These are phyloP conservation scores for Monosporascus sp. DNA, from an alignment of 2,329 filamentous ascomycete genomes.

Conservation along the genomic window DNA sequence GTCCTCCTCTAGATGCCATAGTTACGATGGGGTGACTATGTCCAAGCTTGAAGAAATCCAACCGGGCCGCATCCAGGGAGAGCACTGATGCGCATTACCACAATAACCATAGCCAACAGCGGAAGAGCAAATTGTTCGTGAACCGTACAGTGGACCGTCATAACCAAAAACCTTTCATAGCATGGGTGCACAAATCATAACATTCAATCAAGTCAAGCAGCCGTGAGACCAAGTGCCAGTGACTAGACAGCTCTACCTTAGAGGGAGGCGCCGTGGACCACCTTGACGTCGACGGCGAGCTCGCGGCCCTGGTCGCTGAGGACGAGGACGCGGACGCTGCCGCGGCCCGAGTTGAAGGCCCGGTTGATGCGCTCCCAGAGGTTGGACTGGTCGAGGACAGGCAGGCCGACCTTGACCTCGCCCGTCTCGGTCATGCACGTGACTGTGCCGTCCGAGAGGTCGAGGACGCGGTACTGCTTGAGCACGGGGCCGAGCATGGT, in stretches of 20 bases:
- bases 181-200: no score
- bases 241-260: no score
- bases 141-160: slow-evolving; percentile 6
- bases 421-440: slow-evolving; percentile 99
- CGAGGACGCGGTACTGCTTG: slow-evolving; percentile 99
- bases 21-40: not conserved
- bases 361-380: slow-evolving; percentile 76
- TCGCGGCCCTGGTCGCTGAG: slow-evolving; percentile 90
- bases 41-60: not conserved
- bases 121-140: not conserved
- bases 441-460: slow-evolving; percentile 79
- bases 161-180: not conserved
- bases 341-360: slow-evolving; percentile 86
- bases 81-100: not conserved
- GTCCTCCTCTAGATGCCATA: not conserved
- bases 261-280: slow-evolving; percentile 75
- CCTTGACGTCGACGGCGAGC: slow-evolving; percentile 98
- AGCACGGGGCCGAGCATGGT: slow-evolving; percentile 99
- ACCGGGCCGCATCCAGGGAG: no score
- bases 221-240: no score
- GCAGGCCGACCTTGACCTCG: slow-evolving; percentile 93
- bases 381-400: slow-evolving; percentile 91
- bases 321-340: slow-evolving; percentile 90
- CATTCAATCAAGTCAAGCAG: no score
- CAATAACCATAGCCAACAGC: not conserved